These are phyloP conservation scores for Kalanchoe fedtschenkoi DNA, from an alignment of 164 flowering plant species.

Conservation along the genomic window DNA sequence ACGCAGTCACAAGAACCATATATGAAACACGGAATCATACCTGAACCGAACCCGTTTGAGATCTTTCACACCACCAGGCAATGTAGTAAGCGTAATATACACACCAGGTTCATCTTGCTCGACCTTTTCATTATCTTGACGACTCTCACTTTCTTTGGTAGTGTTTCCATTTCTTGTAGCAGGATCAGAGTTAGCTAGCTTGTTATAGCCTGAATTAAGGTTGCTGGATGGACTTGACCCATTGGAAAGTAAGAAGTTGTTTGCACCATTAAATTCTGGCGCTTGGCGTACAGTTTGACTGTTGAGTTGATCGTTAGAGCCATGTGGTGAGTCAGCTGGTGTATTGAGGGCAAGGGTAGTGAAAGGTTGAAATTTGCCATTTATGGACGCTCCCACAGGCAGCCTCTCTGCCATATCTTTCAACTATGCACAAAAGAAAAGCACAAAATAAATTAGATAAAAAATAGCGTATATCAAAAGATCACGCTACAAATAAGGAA, in stretches of 20 bases:
- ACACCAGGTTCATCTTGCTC: constrained; percentile 99
- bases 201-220: constrained; percentile 37
- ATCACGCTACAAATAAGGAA: neutral
- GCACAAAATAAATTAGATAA: constrained; percentile 2
- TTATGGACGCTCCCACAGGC: constrained; percentile 72
- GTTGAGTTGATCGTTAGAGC: constrained; percentile 34
- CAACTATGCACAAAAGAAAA: constrained; percentile 31
- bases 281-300: constrained; percentile 34
- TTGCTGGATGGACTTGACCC: constrained; percentile 35
- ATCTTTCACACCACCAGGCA: constrained; percentile 77
- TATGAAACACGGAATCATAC: constrained; percentile 18
- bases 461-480: neutral
- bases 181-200: constrained; percentile 32
- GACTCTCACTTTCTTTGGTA: constrained; percentile 50
- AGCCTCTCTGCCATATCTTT: constrained; percentile 94
- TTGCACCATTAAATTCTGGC: constrained; percentile 40
- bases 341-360: constrained; percentile 38
- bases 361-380: constrained; percentile 40
- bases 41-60: constrained; percentile 97
- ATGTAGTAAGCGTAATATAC: constrained; percentile 74
- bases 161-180: constrained; percentile 46
- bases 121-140: constrained; percentile 71
- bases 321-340: constrained; percentile 32
- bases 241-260: constrained; percentile 36
- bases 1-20: neutral